These are phyloP conservation scores for Gossypium ekmanianum DNA, from an alignment of 345 rosid genomes.

Conservation along the genomic window DNA sequence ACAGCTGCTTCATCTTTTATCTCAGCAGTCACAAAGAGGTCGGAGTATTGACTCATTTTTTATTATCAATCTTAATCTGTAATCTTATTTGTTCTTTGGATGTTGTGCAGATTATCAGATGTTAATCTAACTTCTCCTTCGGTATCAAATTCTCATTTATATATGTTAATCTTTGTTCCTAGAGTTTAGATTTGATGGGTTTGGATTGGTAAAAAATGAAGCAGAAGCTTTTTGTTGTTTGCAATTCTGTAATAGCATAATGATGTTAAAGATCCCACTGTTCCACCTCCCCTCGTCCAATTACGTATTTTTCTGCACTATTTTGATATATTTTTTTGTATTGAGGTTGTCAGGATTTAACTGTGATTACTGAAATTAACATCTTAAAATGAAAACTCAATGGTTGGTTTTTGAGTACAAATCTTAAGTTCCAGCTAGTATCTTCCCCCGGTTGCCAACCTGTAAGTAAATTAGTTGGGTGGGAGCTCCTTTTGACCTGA, in stretches of 20 bases:
- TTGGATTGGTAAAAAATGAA: background rate
- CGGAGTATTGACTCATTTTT: background rate
- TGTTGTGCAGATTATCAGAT: background rate
- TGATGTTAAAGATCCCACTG: background rate
- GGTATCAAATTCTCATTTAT: background rate
- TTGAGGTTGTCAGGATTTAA: too few species aligned
- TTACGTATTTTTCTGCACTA: background rate
- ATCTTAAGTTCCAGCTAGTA: too few species aligned
- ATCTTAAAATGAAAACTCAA: too few species aligned
- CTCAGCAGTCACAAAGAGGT: slow-evolving; percentile 9
- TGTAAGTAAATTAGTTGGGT: too few species aligned
- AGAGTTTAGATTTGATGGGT: background rate
- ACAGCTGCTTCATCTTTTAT: slow-evolving; percentile 1
- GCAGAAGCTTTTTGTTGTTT: background rate
- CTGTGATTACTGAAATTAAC: too few species aligned
- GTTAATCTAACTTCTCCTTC: too few species aligned
- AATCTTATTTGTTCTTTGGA: background rate
- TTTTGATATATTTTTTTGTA: background rate
- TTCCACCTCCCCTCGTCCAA: too few species aligned
- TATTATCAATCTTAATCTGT: background rate
- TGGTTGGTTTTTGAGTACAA: too few species aligned
- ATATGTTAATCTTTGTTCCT: background rate
- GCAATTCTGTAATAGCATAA: background rate
- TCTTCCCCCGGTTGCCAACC: too few species aligned
- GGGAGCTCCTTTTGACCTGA: too few species aligned